These are phyloP conservation scores for Sporothrix humicola DNA, from an alignment of 2,329 filamentous ascomycete species.

Conservation along the genomic window DNA sequence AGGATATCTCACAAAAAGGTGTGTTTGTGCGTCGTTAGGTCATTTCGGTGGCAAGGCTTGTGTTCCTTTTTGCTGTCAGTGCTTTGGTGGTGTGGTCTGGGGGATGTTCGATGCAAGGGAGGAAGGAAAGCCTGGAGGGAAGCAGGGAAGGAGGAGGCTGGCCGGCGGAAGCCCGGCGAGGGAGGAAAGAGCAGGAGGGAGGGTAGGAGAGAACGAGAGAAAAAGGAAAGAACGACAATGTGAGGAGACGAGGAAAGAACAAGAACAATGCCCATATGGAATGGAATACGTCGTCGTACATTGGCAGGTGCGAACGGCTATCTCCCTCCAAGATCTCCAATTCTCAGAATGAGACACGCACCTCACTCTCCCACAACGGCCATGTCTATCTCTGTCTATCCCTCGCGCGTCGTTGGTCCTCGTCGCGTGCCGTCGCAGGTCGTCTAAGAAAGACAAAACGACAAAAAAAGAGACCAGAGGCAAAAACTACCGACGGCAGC, in stretches of 20 bases:
- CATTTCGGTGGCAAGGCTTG: background rate
- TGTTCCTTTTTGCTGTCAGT: background rate
- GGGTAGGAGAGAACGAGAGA: background rate
- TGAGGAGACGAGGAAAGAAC: slow-evolving; percentile 1
- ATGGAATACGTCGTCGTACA: background rate
- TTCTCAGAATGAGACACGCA: background rate
- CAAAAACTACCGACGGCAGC: slow-evolving; percentile 3
- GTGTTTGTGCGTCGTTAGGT: background rate
- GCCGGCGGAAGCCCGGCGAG: slow-evolving; percentile 17
- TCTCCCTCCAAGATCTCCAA: background rate
- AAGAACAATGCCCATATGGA: background rate
- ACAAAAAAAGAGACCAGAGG: background rate
- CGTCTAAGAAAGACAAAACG: background rate
- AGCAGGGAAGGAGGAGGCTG: background rate
- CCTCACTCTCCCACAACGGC: background rate
- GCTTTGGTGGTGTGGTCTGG: background rate
- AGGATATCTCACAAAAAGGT: background rate
- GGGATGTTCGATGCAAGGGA: slow-evolving; percentile 4
- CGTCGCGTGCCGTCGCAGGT: background rate
- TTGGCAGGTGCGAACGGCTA: slow-evolving; percentile 14
- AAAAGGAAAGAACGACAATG: background rate
- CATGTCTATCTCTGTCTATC: slow-evolving; percentile 11
- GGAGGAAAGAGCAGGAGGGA: background rate
- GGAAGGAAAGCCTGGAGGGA: background rate
- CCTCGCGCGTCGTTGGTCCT: background rate